Percentiles rank a stretch among this genome's conserved stretches.
Evolutionary conservation across 2,329 filamentous ascomycete species (phyloP).

Genomic region (Thermomyces lanuginosus): DNA sequence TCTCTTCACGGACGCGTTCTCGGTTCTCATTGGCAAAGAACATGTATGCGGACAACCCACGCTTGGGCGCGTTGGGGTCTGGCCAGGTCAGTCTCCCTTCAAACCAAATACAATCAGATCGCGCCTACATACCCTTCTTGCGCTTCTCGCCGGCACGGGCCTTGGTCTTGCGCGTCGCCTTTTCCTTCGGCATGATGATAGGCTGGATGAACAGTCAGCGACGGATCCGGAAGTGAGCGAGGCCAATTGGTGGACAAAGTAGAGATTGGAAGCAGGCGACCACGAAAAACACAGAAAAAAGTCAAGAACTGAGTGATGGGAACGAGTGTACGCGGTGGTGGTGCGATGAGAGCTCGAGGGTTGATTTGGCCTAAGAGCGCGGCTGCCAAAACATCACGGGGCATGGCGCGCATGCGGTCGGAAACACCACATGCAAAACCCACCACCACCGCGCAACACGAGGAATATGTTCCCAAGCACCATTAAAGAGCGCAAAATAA

Average conservation of each 20-base stretch:
- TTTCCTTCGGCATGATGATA: constrained; percentile 51
- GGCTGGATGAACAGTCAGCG: constrained; percentile 4
- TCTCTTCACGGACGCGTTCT: constrained; percentile 94
- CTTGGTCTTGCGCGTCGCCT: constrained; percentile 47
- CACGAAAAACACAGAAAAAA: background rate
- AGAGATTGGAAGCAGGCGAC: background rate
- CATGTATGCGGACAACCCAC: constrained; percentile 99
- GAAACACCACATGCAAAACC: too few relatives aligned
- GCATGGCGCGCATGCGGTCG: too few relatives aligned
- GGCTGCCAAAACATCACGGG: too few relatives aligned
- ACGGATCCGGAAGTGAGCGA: background rate
- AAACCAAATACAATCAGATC: constrained; percentile 3
- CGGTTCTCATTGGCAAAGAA: constrained; percentile 99
- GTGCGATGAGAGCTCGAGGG: too few relatives aligned
- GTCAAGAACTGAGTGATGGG: too few relatives aligned
- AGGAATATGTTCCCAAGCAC: too few relatives aligned
- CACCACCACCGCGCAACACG: too few relatives aligned
- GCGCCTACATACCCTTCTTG: constrained; percentile 48
- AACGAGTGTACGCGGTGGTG: too few relatives aligned
- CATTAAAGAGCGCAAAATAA: too few relatives aligned
- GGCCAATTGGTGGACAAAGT: too few relatives aligned
- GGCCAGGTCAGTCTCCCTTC: constrained; percentile 11
- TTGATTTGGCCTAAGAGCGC: too few relatives aligned
- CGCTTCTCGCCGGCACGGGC: constrained; percentile 44
- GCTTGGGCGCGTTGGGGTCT: constrained; percentile 98